Base-by-base conservation (phyloP, 2,329 filamentous ascomycete genomes). In the Didymella arachidicola region DNA sequence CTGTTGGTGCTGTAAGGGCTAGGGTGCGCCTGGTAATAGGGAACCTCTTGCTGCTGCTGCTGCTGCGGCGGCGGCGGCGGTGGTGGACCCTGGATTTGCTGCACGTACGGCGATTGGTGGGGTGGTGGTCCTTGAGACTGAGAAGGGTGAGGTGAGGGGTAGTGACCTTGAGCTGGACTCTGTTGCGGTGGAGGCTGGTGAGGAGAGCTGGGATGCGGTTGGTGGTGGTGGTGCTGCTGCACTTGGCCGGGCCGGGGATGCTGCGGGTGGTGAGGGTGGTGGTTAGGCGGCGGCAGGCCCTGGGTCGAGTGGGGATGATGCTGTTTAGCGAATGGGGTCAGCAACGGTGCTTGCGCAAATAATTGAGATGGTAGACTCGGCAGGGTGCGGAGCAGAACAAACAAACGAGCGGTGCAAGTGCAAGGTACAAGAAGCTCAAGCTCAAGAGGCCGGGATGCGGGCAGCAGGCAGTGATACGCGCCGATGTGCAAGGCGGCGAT, bases 1-100 rank as follows among this genome's bases (percentile, higher is more conserved):
- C 89, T 92, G 67, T 91, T 88, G 54, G 91, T 89, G 79, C 89
- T 93, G 81, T 96, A 96, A 11, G 91, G 87, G 76, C 88, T 92
- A 63, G 90, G 91, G 74, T 95, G 91, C 58, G 89, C 86, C 73
- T 90, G 87, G 79, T 94, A 96, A 70, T 86, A 87, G 44, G 87
- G 84, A 51, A 90, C 80, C 68, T 96, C 90, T 72, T 87, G 86
- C 48, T 84, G 66, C 72, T 87, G 86, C 72, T 89, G 88, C 43
- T 87, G 86, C 48, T 84, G 66, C 72, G 87, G 86, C 72, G 89
- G 88, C 43, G 84, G 83, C 72, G 81, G 86, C 57, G 83, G 81
- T 25, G n/a, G n/a, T n/a, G n/a, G n/a, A n/a, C 85, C 82, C 75
- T 89, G 87, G 65, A 84, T 83, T 57, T 87, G 82, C 64, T 87